Conservation (phyloP, 2,329 filamentous ascomycete genomes). For the Emergomyces orientalis region DNA sequence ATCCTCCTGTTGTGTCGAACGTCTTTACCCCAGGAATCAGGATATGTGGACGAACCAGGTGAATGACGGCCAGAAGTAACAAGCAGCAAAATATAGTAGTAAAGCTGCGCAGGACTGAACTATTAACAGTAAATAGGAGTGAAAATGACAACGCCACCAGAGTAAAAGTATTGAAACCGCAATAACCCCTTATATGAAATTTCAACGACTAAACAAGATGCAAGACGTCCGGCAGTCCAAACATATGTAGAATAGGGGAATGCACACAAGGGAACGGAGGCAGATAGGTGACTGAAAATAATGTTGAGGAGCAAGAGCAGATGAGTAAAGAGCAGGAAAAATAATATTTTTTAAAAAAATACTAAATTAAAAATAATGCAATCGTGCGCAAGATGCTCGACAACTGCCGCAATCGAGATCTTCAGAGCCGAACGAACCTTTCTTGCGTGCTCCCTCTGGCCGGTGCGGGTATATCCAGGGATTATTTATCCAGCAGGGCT, state of each 20-base stretch:
- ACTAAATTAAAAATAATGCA: not conserved
- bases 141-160: not conserved
- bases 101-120: not conserved
- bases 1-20: not conserved
- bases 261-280: not conserved
- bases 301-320: too few relatives aligned
- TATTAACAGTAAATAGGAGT: not conserved
- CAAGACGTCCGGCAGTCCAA: not conserved
- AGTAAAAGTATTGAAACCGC: not conserved
- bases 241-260: not conserved
- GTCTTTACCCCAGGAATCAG: not conserved
- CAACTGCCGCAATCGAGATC: not conserved
- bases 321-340: not conserved
- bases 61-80: not conserved
- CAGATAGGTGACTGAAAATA: not conserved
- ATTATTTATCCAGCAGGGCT: not conserved
- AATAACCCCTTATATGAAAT: not conserved
- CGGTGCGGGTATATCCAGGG: not conserved
- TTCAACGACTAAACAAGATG: not conserved
- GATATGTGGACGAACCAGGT: not conserved
- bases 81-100: not conserved
- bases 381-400: slow-evolving; percentile 2
- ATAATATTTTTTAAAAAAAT: not conserved
- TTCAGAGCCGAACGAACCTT: not conserved
- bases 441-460: not conserved